These are phyloP conservation scores for Didymella sp. DNA, from an alignment of 2,329 filamentous ascomycete species.

Conservation along the genomic window DNA sequence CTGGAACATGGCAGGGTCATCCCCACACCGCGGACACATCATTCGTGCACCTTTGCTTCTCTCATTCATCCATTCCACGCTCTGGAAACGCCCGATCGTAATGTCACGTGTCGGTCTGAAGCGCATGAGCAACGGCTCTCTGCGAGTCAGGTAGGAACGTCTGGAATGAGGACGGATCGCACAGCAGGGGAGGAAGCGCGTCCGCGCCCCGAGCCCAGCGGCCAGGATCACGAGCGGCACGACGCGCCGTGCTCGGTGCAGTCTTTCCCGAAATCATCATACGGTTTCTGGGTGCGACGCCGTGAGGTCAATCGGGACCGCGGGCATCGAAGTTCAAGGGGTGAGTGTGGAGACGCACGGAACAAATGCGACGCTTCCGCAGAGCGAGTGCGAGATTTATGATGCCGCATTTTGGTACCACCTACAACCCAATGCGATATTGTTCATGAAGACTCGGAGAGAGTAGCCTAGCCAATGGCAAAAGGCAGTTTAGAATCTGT, in stretches of 20 bases:
- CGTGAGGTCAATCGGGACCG: background rate
- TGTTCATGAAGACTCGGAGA: background rate
- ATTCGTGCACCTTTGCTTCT: conserved; percentile 1
- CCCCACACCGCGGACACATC: background rate
- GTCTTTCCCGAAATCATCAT: conserved; percentile 5
- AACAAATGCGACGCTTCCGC: background rate
- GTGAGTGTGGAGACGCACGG: conserved; percentile 2
- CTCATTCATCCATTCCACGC: background rate
- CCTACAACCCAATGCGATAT: background rate
- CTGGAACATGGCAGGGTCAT: conserved; percentile 1
- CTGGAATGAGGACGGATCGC: background rate
- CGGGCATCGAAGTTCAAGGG: conserved; percentile 1
- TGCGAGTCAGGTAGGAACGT: conserved; percentile 2
- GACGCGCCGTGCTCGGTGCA: conserved; percentile 10
- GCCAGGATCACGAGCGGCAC: conserved; percentile 2
- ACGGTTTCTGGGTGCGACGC: background rate
- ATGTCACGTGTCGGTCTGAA: background rate
- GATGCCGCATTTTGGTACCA: background rate
- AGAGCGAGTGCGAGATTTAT: background rate
- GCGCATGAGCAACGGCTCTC: background rate
- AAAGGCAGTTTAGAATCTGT: background rate
- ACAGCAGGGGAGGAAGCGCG: conserved; percentile 3
- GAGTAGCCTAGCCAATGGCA: background rate
- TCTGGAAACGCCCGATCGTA: background rate
- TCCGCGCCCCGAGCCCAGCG: conserved; percentile 9